Conservation (phyloP, 768 basidiomycete genomes). For the Trametes punicea region DNA sequence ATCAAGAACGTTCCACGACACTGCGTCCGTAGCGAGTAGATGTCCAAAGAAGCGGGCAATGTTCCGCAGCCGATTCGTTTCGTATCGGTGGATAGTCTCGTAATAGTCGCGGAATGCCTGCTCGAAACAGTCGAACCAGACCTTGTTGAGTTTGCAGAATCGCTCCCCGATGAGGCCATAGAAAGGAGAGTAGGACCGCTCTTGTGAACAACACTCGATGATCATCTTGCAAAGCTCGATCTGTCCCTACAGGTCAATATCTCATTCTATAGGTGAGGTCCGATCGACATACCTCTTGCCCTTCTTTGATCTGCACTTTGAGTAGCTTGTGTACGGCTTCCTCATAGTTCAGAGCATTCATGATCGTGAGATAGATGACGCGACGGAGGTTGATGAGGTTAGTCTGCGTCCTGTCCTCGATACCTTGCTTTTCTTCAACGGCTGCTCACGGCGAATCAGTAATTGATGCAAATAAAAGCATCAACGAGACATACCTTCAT, state of each 20-base stretch:
- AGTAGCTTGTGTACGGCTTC: slow-evolving; percentile 98
- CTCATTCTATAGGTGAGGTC: not conserved
- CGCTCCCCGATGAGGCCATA: slow-evolving; percentile 96
- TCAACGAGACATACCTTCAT: slow-evolving; percentile 38
- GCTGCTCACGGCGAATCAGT: slow-evolving; percentile 36
- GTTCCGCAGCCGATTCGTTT: slow-evolving; percentile 96
- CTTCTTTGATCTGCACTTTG: slow-evolving; percentile 87
- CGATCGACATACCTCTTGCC: slow-evolving; percentile 80
- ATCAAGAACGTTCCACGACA: slow-evolving; percentile 86
- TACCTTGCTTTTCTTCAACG: slow-evolving; percentile 79
- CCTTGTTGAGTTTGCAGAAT: slow-evolving; percentile 92
- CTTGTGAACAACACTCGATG: slow-evolving; percentile 99
- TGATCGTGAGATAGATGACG: slow-evolving; percentile 95
- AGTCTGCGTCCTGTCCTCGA: slow-evolving; percentile 92
- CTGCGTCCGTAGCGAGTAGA: slow-evolving; percentile 77
- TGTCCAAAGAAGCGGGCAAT: slow-evolving; percentile 97
- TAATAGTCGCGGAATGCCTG: slow-evolving; percentile 87
- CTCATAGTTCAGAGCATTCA: slow-evolving; percentile 97
- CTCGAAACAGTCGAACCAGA: slow-evolving; percentile 91
- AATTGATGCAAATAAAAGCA: too few species aligned
- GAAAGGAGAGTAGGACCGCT: slow-evolving; percentile 96
- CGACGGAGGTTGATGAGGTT: slow-evolving; percentile 94
- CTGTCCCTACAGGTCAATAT: slow-evolving; percentile 36
- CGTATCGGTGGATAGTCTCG: slow-evolving; percentile 95
- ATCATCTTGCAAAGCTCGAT: slow-evolving; percentile 98